Evolutionary conservation across 441 rosid genomes (phyloP).

Genomic region (Erodium moschatum): DNA sequence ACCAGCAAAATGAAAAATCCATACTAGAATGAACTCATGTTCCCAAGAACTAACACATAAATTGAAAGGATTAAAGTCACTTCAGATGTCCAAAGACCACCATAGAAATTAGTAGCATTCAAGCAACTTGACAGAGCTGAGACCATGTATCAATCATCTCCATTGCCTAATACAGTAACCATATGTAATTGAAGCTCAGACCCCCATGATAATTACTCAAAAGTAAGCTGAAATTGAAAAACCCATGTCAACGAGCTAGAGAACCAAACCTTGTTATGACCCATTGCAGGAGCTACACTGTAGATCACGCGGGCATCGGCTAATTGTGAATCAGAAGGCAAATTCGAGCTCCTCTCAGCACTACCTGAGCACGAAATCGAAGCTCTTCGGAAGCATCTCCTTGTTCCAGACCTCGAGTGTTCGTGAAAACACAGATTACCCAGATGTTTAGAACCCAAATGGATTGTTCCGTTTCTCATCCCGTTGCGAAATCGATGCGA

Average conservation of each 20-base stretch:
- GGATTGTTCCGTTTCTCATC: conserved; percentile 20
- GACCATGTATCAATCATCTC: not conserved
- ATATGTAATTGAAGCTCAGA: not conserved
- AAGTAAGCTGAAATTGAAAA: not conserved
- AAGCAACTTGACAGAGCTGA: not conserved
- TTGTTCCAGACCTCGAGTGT: conserved; percentile 13
- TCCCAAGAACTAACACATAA: not conserved
- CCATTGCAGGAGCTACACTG: conserved; percentile 71
- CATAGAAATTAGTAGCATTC: not conserved
- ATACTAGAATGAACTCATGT: not conserved
- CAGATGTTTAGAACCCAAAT: conserved; percentile 6
- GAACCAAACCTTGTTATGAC: conserved; percentile 67
- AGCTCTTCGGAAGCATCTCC: conserved; percentile 20
- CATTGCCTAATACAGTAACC: not conserved
- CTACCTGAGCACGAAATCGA: conserved; percentile 35
- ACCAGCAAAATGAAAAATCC: not conserved
- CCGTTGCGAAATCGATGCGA: conserved; percentile 18
- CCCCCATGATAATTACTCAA: not conserved
- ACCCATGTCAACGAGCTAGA: not conserved
- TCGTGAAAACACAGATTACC: conserved; percentile 16
- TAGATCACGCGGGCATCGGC: conserved; percentile 54
- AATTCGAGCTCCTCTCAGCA: conserved; percentile 26
- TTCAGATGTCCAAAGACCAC: not conserved
- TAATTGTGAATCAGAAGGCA: conserved; percentile 30
- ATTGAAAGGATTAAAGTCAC: not conserved